These are phyloP conservation scores for Tanacetum coccineum DNA, from an alignment of 129 eudicot genomes.

Conservation along the genomic window DNA sequence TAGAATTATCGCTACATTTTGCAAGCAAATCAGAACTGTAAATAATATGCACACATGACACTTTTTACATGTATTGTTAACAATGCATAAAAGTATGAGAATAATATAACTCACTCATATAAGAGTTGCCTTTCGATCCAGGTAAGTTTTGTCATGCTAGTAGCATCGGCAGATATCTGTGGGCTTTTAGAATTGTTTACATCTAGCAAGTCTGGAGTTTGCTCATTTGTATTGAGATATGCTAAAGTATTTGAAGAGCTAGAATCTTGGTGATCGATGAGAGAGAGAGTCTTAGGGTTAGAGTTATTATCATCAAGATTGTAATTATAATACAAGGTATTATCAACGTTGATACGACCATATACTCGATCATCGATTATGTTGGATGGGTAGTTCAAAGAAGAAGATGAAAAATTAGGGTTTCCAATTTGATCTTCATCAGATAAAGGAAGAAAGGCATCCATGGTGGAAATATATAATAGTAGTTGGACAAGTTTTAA, in stretches of 20 bases:
- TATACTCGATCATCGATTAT: not conserved
- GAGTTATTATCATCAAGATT: no score
- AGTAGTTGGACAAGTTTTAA: no score
- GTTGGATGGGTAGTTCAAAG: not conserved
- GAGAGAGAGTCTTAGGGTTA: not conserved
- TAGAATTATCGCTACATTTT: no score
- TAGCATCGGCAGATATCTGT: not conserved
- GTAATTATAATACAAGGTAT: no score
- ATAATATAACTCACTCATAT: not conserved
- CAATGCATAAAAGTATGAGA: not conserved
- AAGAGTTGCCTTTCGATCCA: not conserved
- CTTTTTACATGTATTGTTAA: no score
- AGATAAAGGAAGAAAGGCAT: no score
- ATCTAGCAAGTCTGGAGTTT: not conserved
- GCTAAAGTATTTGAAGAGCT: not conserved
- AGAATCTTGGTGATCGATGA: not conserved
- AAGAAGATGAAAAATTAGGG: not conserved
- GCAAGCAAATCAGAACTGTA: no score
- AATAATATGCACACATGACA: no score
- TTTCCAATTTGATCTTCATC: slow-evolving; percentile 1
- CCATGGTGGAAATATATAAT: no score
- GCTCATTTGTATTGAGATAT: not conserved
- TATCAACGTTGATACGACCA: no score
- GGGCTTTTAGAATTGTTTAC: not conserved
- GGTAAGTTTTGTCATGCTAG: not conserved